Evolutionary conservation across 768 basidiomycete species (phyloP), one percentile per base, ranked within the genome.

Genomic region (Cyathus striatus): DNA sequence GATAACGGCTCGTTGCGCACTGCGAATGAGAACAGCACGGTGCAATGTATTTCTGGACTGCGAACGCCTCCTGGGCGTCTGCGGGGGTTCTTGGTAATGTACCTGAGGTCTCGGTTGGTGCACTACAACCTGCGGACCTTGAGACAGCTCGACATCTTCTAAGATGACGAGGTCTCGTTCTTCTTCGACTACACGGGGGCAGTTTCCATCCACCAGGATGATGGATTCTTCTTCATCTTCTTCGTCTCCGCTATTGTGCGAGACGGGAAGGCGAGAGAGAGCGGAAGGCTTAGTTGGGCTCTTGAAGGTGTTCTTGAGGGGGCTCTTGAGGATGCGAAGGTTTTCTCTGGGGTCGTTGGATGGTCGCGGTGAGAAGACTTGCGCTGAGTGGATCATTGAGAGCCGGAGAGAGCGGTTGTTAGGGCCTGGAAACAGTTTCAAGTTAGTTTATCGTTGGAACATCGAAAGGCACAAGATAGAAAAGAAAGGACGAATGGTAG

Each of bases 351-450:
- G 79, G 52, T 83, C 72, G 3, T 62, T 59, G 25, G 75, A 79
- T 0, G 80, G 81, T 3, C 75, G 61, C 1, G 85, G 86, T 1
- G 78, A 76, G 59, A 87, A 86, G 4, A 90, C 83, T 51, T 86
- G 76, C 0, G 83, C 83, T 42, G 78, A 79, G 20, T 79, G 70
- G 24, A 90, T 86, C 81, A 90, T 84, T 2, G 83, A 85, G 46
- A 90, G 71, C 22, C 86, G 77, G 2, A 83, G 69, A 2, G 75
- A 69, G 17, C 77, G 69, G 39, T 69, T 68, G 18, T 57, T 55
- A 17, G 54, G 64, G 41, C 53, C 63, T 60, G 52, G 30, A 33
- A 18, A 34, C 38, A 40, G 12, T 27, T 36, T 49, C 22, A 36
- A 32, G 30, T 5, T 43, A 26, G 43, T 23, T 47, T 7, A 44